Conservation (phyloP, 2,329 filamentous ascomycete genomes). For the Aurifilum marmelostoma region DNA sequence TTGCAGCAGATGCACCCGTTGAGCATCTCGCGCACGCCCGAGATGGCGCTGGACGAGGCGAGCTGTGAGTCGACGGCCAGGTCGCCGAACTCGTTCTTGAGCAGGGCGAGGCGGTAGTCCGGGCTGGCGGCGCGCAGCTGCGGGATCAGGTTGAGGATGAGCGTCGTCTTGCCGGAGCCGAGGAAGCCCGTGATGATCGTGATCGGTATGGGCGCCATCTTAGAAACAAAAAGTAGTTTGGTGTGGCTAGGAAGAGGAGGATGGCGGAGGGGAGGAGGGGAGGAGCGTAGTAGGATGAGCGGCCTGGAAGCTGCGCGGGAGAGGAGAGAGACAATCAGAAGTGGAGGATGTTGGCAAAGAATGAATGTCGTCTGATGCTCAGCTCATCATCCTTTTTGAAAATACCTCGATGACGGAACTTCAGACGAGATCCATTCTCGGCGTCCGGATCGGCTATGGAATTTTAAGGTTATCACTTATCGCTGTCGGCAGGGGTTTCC, state of each 20-base stretch:
- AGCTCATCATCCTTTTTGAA: conserved; percentile 18
- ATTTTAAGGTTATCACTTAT: conserved; percentile 30
- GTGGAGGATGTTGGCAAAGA: background rate
- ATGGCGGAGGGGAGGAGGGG: too few species aligned
- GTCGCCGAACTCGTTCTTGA: conserved; percentile 99
- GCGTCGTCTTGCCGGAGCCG: conserved; percentile 92
- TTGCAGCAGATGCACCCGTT: conserved; percentile 99
- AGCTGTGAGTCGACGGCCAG: conserved; percentile 92
- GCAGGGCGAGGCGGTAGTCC: conserved; percentile 82
- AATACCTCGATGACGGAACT: conserved; percentile 22
- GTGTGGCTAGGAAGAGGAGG: background rate
- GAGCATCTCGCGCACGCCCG: conserved; percentile 88
- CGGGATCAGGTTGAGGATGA: conserved; percentile 91
- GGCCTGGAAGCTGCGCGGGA: background rate
- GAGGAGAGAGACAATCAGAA: background rate
- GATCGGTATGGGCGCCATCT: conserved; percentile 76
- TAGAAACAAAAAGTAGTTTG: conserved; percentile 1
- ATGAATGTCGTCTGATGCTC: conserved; percentile 25
- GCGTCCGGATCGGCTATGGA: conserved; percentile 31
- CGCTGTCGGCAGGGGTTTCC: background rate
- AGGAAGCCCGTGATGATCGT: conserved; percentile 97
- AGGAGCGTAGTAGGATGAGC: too few species aligned
- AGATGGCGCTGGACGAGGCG: conserved; percentile 78
- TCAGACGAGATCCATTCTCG: conserved; percentile 20
- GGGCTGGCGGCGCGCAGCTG: conserved; percentile 78